These are phyloP conservation scores for Periconia sp. DNA, from an alignment of 2,329 filamentous ascomycete genomes.

Conservation along the genomic window DNA sequence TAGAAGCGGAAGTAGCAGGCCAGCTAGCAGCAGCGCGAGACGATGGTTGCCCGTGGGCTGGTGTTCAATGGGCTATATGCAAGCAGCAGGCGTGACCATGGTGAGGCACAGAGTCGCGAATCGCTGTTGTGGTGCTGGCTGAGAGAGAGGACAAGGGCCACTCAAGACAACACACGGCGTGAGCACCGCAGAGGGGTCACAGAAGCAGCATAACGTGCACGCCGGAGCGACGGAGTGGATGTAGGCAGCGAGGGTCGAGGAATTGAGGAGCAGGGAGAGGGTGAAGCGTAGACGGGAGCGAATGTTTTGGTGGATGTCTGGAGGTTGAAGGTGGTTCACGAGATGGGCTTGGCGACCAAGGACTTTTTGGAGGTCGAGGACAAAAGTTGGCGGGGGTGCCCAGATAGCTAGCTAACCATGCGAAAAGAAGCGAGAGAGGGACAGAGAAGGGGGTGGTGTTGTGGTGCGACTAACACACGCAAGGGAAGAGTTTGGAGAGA, in stretches of 20 bases:
- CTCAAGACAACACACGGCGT: constrained; percentile 13
- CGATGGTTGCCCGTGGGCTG: constrained; percentile 31
- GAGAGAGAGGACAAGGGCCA: constrained; percentile 8
- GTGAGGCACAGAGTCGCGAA: constrained; percentile 17
- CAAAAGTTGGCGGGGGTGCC: not conserved
- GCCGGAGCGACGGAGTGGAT: constrained; percentile 25
- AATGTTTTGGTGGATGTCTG: not conserved
- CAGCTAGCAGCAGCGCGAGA: constrained; percentile 7
- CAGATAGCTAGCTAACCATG: not conserved
- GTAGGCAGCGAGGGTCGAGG: not conserved
- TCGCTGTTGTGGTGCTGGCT: constrained; percentile 11
- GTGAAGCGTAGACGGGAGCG: not conserved
- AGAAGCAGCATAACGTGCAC: constrained; percentile 27
- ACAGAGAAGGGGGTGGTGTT: not conserved
- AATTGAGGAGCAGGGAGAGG: constrained; percentile 6
- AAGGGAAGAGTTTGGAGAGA: not conserved
- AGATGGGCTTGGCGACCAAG: not conserved
- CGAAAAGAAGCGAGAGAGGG: not conserved
- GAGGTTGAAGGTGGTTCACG: not conserved
- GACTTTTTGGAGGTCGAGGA: not conserved
- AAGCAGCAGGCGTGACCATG: constrained; percentile 35
- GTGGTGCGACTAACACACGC: not conserved
- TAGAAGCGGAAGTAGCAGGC: constrained; percentile 8
- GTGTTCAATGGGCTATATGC: constrained; percentile 31
- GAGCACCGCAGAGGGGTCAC: constrained; percentile 21